Evolutionary conservation across 1,284 basidiomycete species (phyloP).

Genomic region (Exobasidium rhododendri): DNA sequence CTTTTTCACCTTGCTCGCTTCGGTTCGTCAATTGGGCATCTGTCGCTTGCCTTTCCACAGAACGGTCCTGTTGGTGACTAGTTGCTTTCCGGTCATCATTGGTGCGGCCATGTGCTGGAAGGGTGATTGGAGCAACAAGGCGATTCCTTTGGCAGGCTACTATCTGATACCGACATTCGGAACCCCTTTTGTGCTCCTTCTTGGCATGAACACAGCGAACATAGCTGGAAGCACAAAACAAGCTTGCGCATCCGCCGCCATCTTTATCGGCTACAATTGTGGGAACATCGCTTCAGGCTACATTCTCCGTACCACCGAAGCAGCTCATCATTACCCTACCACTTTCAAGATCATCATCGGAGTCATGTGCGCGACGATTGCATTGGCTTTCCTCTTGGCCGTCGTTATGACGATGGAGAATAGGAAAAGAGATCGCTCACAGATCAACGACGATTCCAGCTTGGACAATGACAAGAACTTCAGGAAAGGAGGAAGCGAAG

Average conservation of each 20-base stretch:
- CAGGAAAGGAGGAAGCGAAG: neutral
- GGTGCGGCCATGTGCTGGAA: constrained; percentile 59
- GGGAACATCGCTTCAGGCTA: constrained; percentile 45
- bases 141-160: constrained; percentile 59
- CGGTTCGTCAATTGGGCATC: constrained; percentile 19
- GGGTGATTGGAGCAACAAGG: constrained; percentile 56
- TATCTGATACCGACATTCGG: constrained; percentile 58
- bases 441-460: neutral
- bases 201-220: constrained; percentile 58
- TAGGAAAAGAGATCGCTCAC: neutral
- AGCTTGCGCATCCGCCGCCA: constrained; percentile 54
- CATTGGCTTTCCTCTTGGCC: constrained; percentile 8
- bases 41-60: constrained; percentile 48
- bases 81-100: constrained; percentile 59
- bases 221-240: constrained; percentile 60
- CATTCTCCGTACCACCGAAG: constrained; percentile 35
- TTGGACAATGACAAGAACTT: too few species aligned
- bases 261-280: constrained; percentile 56
- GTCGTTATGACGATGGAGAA: constrained; percentile 11
- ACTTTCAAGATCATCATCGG: constrained; percentile 59
- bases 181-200: constrained; percentile 59
- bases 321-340: constrained; percentile 55
- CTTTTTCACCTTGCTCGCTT: constrained; percentile 56
- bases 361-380: constrained; percentile 22
- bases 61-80: constrained; percentile 57